Evolutionary conservation across 1,284 basidiomycete species (phyloP).

Genomic region (Singerocomus inundabilis): DNA sequence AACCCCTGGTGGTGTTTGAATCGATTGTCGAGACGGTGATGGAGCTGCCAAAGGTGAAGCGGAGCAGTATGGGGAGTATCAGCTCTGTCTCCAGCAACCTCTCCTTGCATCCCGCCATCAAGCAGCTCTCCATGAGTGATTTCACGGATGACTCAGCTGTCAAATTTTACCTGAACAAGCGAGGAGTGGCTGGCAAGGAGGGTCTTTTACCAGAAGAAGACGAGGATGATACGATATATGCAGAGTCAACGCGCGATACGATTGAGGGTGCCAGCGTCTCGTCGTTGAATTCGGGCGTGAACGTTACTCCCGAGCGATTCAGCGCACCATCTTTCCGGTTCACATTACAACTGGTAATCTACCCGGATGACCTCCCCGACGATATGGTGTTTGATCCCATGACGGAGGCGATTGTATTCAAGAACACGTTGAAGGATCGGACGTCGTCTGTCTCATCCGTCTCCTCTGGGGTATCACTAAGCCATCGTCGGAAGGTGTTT

Average conservation of each 20-base stretch:
- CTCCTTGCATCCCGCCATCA: slow-evolving; percentile 91
- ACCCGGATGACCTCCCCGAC: slow-evolving; percentile 88
- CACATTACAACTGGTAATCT: slow-evolving; percentile 82
- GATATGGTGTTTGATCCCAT: slow-evolving; percentile 90
- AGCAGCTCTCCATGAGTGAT: slow-evolving; percentile 91
- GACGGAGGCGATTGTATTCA: slow-evolving; percentile 88
- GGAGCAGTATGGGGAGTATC: slow-evolving; percentile 91
- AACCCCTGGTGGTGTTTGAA: slow-evolving; percentile 87
- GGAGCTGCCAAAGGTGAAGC: slow-evolving; percentile 83
- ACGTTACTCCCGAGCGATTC: slow-evolving; percentile 68
- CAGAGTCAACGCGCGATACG: slow-evolving; percentile 33
- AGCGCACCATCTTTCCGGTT: slow-evolving; percentile 81
- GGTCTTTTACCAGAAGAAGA: slow-evolving; percentile 30
- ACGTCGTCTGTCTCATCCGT: slow-evolving; percentile 41
- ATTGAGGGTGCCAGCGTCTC: slow-evolving; percentile 38
- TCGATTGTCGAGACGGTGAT: slow-evolving; percentile 74
- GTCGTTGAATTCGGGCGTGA: slow-evolving; percentile 42
- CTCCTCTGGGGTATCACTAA: slow-evolving; percentile 55
- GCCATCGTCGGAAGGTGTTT: slow-evolving; percentile 72
- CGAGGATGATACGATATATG: slow-evolving; percentile 53
- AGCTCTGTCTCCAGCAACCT: slow-evolving; percentile 89
- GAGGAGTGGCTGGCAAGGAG: slow-evolving; percentile 39
- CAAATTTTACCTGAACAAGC: slow-evolving; percentile 90
- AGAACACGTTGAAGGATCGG: slow-evolving; percentile 60
- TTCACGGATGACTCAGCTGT: slow-evolving; percentile 96